Evolutionary conservation across 2,329 filamentous ascomycete species (phyloP), one percentile per base, ranked within the genome.

Genomic region (Fusarium fracticaudum): DNA sequence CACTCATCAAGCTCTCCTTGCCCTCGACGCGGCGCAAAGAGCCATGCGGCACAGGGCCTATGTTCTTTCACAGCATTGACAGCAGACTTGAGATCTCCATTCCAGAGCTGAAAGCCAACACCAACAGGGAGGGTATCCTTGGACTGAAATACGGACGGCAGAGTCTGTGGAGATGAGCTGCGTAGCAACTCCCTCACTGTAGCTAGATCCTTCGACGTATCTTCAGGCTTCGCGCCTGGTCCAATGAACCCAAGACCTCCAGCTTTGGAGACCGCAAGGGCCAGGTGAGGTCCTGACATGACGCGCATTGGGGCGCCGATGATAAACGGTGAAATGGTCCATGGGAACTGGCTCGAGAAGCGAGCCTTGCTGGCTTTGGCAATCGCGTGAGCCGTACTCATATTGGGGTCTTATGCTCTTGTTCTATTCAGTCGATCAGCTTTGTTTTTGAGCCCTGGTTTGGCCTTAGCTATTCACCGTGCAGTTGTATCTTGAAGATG

Each of bases 241-340:
- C 83, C 86, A 51, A 87, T 81, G 73, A 87, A 87, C 17, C 86
- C 88, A 4, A 94, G 86, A 0, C 93, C 93, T 24, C 93, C 93
- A 12, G 93, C 91, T 73, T 92, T 92, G 63, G 91, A 90, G 20
- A 93, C 87, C 48, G 90, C 87, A 38, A 90, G 83, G 6, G 91
- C 90, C 7, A 94, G 86, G 1, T 82, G 74, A 78, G 86, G 69
- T 79, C 87, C 77, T 80, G 86, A 75, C 86, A 94, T 89, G 41
- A 90, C 85, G 51, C 91, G 88, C 92, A 95, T 94, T 0, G 93
- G 93, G 3, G 91, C 92, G 43, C 86, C 85, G 51, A 87, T 84
- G 37, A 94, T 85, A 26, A 93, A 76, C 1, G 81, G 79, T 7
- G 77, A 43, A n/a, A 91, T 77, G 14, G 72, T 57, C 80, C 80